phyloP scores from a whole-genome alignment of 345 rosid species.

The Atalantia buxifolia region DNA sequence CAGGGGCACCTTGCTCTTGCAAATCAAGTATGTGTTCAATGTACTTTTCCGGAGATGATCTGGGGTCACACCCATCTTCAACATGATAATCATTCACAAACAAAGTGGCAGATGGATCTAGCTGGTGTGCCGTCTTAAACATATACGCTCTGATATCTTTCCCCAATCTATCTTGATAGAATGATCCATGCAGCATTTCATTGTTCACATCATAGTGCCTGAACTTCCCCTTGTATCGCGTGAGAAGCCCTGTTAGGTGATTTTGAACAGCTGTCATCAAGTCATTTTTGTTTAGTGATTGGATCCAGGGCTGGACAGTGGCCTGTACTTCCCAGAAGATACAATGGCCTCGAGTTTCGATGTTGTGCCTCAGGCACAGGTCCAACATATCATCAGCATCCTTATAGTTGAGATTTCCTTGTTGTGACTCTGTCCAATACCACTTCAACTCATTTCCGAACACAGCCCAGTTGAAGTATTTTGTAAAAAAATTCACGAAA shows the following conservation, averaged over 20 bases:
- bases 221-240: constrained; percentile 79
- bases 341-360: constrained; percentile 80
- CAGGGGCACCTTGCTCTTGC: constrained; percentile 75
- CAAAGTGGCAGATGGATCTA: constrained; percentile 67
- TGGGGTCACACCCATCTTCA: constrained; percentile 79
- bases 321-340: constrained; percentile 97
- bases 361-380: constrained; percentile 57
- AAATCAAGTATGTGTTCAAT: constrained; percentile 62
- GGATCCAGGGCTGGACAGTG: constrained; percentile 79
- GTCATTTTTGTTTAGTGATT: constrained; percentile 48
- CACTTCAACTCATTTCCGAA: constrained; percentile 94
- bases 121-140: constrained; percentile 69
- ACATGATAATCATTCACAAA: constrained; percentile 91
- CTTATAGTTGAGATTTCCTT: constrained; percentile 68
- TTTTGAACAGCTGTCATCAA: constrained; percentile 60
- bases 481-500: constrained; percentile 68
- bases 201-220: constrained; percentile 94
- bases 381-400: constrained; percentile 88
- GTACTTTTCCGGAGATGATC: constrained; percentile 75
- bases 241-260: constrained; percentile 67
- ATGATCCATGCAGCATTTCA: constrained; percentile 96
- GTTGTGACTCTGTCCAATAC: constrained; percentile 92
- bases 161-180: constrained; percentile 63
- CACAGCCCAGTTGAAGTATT: constrained; percentile 90
- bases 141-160: constrained; percentile 56